Evolutionary conservation across 2,329 filamentous ascomycete genomes (phyloP), one percentile per base, ranked within the genome.

Genomic region (Alternaria tenuissima): DNA sequence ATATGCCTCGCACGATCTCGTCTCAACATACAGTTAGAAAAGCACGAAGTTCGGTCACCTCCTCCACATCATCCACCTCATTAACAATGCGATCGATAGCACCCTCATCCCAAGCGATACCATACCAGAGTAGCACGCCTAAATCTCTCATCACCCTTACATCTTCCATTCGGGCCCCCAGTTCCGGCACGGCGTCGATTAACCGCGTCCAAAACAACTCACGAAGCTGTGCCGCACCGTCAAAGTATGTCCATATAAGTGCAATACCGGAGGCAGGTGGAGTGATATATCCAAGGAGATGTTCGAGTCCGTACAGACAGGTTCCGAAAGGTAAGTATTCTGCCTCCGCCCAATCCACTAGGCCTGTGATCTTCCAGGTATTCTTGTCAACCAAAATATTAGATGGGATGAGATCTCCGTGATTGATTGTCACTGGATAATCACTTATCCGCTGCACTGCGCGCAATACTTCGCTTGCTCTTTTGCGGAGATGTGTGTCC

Each of bases 261-360:
- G 8, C 9, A 0, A 12, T 18, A 1, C 18, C 9, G 1, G 39
- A 6, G n/a, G 24, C n/a, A 66, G 5, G 55, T 58, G 4, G 65
- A 9, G 67, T 71, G n/a, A 82, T 69, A 57, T 80, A 77, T 0
- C 87, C 86, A 0, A 90, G 76, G 1, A 89, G 69, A 71, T 87
- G 83, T 68, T 90, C 87, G 0, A 89, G 73, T 0, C 87, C 87
- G 65, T 89, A 89, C 43, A 89, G 72, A 26, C 83, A 84, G 3
- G 85, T 79, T 0, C 88, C 88, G 65, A 88, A 87, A 0, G 87
- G 87, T 8, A 89, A 71, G 60, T 79, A 82, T 69, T 89, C 87
- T 0, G 84, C 86, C 69, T 90, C 88, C 0, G 86, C 86, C 88
- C 88, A 90, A 68, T 90, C 88, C 0, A 90, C 80, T 1, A 90